phyloP scores from a whole-genome alignment of 495 filamentous ascomycete species.

The Daldinia childiae region DNA sequence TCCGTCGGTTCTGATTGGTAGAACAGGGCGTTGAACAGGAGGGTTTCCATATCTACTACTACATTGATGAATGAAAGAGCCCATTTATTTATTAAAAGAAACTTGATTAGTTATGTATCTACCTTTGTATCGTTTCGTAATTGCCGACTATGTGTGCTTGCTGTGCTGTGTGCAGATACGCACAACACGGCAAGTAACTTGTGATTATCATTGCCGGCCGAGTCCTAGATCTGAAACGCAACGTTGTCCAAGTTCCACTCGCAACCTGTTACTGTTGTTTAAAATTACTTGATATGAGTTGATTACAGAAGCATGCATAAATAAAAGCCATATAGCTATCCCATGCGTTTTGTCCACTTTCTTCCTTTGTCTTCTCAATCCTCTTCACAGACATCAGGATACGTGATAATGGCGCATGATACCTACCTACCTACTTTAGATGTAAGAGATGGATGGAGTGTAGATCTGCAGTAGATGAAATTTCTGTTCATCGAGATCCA shows the following conservation, averaged over 20 bases:
- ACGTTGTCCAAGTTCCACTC: constrained; percentile 8
- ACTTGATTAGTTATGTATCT: not conserved
- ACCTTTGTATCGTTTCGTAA: not conserved
- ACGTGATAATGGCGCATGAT: not conserved
- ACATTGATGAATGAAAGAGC: constrained; percentile 22
- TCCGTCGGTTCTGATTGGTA: constrained; percentile 31
- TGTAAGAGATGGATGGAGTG: too few relatives aligned
- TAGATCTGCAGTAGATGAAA: too few relatives aligned
- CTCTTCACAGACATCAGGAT: not conserved
- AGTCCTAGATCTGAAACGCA: constrained; percentile 30
- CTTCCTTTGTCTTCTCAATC: not conserved
- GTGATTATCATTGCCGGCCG: constrained; percentile 6
- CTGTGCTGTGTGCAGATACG: not conserved
- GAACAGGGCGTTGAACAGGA: constrained; percentile 15
- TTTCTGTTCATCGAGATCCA: not conserved
- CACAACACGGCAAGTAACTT: not conserved
- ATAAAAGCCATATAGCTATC: not conserved
- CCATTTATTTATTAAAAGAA: constrained; percentile 4
- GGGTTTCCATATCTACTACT: constrained; percentile 28
- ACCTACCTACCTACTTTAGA: not conserved
- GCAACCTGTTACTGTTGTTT: not conserved
- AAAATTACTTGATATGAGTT: not conserved
- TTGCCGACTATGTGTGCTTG: constrained; percentile 1
- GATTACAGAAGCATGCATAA: not conserved
- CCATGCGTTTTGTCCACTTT: not conserved